Base-by-base conservation (phyloP, 441 rosid genomes). In the Mallotus japonicus region DNA sequence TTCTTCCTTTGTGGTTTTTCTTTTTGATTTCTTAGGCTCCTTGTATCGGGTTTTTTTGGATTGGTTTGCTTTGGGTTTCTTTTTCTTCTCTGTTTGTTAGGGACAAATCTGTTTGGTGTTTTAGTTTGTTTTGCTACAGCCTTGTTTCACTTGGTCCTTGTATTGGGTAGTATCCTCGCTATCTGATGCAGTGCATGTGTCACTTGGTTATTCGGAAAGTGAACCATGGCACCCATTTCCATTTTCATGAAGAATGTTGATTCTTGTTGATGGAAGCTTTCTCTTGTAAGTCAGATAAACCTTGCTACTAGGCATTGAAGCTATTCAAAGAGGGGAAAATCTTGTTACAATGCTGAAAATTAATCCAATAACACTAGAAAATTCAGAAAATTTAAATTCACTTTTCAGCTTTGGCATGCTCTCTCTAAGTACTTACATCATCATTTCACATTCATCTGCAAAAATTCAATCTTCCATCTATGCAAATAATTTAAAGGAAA, bases 281-380 rank as follows among this genome's bases (percentile, higher is more conserved):
- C 87, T 76, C 81, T 80, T 82, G 71, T 84, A 84, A 53, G 87
- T 84, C 47, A 82, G 66, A 67, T 71, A 71, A 54, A 76, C 76
- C 80, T 78, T 82, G 66, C 72, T 65, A 70, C 76, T 73, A 24
- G 76, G 78, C 85, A 84, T 84, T 72, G 69, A 61, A 59, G 65
- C 74, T 75, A 70, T 65, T 42, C 9, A 54, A 54, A 2, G 0
- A 71, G 62, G n/a, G 46, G 69, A 62, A 70, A 42, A 47, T 55
- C 37, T 53, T 46, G 60, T 46, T 28, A 46, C 62, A 72, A 67
- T 75, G 59, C 28, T n/a, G 54, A 76, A 12, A 13, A 40, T 14
- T n/a, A 44, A 37, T 60, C 72, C 8, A 32, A 60, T 37, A 56
- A n/a, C 71, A 28, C 32, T 68, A 67, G 22, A 58, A 64, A 34